A percentile compares a stretch with the other conserved stretches of the same genome.
Evolutionary conservation across 2,329 filamentous ascomycete species (phyloP).

Genomic region (Colletotrichum orbiculare): DNA sequence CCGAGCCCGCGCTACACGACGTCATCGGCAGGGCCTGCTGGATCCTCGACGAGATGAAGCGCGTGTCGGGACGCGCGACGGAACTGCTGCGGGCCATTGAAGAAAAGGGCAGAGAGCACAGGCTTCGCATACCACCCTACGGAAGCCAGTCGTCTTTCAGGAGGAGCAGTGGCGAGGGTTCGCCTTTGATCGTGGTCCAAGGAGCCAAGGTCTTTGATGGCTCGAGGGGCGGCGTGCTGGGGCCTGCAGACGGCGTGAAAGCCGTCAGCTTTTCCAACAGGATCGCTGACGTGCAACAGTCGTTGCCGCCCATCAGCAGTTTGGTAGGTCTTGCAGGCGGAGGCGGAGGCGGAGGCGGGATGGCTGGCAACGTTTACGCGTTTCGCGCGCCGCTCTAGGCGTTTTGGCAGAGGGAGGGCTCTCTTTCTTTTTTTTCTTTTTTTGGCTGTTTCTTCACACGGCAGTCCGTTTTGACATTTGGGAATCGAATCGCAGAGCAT

Average conservation of each 20-base stretch:
- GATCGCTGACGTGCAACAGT: not conserved
- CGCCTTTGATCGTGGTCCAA: not conserved
- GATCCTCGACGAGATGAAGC: conserved; percentile 12
- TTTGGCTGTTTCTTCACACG: no score
- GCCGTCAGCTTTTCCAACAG: conserved; percentile 2
- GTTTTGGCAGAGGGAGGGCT: no score
- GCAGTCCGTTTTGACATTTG: no score
- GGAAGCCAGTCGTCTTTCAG: not conserved
- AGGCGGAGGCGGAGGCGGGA: no score
- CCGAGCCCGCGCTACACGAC: not conserved
- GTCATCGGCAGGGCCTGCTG: conserved; percentile 14
- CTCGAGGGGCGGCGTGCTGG: not conserved
- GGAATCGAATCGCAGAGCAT: no score
- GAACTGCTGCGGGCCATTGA: conserved; percentile 10
- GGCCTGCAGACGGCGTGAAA: no score
- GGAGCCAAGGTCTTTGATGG: conserved; percentile 13
- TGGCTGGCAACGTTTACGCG: no score
- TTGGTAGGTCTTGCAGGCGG: no score
- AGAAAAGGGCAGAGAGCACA: not conserved
- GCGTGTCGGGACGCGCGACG: conserved; percentile 8
- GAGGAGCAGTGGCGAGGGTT: not conserved
- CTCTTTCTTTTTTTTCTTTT: no score
- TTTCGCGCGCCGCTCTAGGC: no score
- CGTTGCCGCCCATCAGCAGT: no score
- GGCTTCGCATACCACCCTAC: conserved; percentile 11